Evolutionary conservation across 495 filamentous ascomycete species (phyloP), one percentile per base, ranked within the genome.

Genomic region (Stereocaulon alpinum): DNA sequence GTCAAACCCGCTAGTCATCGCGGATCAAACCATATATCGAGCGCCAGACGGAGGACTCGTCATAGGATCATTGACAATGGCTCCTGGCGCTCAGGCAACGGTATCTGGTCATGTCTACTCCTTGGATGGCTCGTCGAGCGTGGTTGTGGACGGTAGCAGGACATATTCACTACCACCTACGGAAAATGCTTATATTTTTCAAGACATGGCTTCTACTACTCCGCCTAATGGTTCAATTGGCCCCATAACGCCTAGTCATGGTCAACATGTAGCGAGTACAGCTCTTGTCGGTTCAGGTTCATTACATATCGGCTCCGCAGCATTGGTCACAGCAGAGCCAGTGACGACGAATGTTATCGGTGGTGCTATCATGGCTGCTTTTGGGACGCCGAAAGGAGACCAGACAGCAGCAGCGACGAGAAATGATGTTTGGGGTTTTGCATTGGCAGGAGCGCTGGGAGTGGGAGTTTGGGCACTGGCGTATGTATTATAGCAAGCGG

Each of bases 131-230:
- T 49, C 45, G n/a, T 61, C 59, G 0, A 56, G 54, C 34, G 45
- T 61, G 30, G 20, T 56, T 4, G 45, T 55, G 20, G 53, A 61
- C 44, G 59, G 59, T 9, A 41, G 20, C 2, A 24, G 1, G 24
- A 61, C 53, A 0, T 61, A 61, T 41, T 42, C 59, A 10, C 52
- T 61, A 22, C 52, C 59, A 12, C 42, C 59, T 9, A 30, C 59
- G 9, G 43, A 56, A 10, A 44, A 61, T 5, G 59, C 59, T 6
- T 56, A 42, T 17, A 27, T 57, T 0, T 40, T 61, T n/a, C 59
- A 61, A 42, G 32, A 42, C 20, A 20, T 40, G 11, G 22, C 53
- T 20, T 7, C 59, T 11, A 10, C 29, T 20, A 17, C 24, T 24
- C 24, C 24, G 24, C 24, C 24, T 24, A 24, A 24, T 24, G 20